Evolutionary conservation across 805 yeast species (phyloP).

Genomic region (Candida vartiovaarae): DNA sequence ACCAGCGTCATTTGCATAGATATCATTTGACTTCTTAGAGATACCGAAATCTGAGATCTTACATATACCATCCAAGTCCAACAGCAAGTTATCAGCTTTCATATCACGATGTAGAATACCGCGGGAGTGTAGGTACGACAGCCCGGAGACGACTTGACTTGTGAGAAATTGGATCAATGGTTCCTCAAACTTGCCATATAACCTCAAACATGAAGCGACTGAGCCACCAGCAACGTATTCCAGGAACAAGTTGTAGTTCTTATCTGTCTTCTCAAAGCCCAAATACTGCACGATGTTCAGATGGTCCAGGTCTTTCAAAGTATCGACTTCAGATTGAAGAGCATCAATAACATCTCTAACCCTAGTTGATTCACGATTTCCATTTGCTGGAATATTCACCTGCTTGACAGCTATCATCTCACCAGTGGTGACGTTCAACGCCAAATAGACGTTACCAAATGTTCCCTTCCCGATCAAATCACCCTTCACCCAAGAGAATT

Average conservation of each 20-base stretch:
- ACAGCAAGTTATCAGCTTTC: slow-evolving; percentile 85
- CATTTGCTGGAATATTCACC: slow-evolving; percentile 48
- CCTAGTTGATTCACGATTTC: slow-evolving; percentile 31
- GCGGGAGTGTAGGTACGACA: slow-evolving; percentile 78
- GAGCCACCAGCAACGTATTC: slow-evolving; percentile 99
- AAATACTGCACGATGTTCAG: slow-evolving; percentile 90
- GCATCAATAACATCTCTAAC: slow-evolving; percentile 68
- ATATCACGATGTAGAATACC: slow-evolving; percentile 91
- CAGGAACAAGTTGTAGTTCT: slow-evolving; percentile 76
- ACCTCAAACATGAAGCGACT: slow-evolving; percentile 75
- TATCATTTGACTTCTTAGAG: slow-evolving; percentile 77
- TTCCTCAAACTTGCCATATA: slow-evolving; percentile 83
- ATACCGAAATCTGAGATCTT: slow-evolving; percentile 97
- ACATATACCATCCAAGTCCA: slow-evolving; percentile 89
- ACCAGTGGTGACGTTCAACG: slow-evolving; percentile 91
- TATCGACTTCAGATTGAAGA: slow-evolving; percentile 82
- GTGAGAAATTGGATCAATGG: slow-evolving; percentile 64
- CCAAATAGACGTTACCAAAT: slow-evolving; percentile 88
- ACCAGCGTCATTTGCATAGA: slow-evolving; percentile 85
- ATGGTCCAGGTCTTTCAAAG: slow-evolving; percentile 91
- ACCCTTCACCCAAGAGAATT: slow-evolving; percentile 97
- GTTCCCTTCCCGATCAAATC: slow-evolving; percentile 95
- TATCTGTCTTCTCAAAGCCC: slow-evolving; percentile 76
- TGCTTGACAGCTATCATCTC: slow-evolving; percentile 99
- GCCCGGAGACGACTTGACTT: slow-evolving; percentile 73